Conservation (phyloP, 768 basidiomycete genomes). For the Amanita molliuscula region DNA sequence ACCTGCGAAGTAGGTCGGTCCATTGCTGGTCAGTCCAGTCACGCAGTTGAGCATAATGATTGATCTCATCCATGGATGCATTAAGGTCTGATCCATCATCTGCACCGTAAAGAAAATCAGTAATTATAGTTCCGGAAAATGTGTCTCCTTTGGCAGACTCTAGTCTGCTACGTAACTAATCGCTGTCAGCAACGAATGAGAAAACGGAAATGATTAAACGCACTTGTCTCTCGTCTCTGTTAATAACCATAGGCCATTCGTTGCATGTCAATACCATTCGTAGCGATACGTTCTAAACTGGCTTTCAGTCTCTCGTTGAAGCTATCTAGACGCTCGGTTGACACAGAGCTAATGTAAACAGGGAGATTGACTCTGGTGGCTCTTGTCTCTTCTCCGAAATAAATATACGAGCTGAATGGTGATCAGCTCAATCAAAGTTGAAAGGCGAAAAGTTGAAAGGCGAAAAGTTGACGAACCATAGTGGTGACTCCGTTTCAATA, state of each 20-base stretch:
- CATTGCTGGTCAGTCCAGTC: conserved; percentile 71
- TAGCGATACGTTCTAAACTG: conserved; percentile 58
- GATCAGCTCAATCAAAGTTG: conserved; percentile 4
- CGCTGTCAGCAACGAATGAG: conserved; percentile 4
- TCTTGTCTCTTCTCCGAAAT: conserved; percentile 69
- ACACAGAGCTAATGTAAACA: conserved; percentile 77
- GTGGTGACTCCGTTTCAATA: conserved; percentile 82
- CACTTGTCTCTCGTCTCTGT: conserved; percentile 83
- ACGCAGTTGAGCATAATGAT: conserved; percentile 54
- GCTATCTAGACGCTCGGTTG: conserved; percentile 63
- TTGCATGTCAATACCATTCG: conserved; percentile 80
- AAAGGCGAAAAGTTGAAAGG: background rate
- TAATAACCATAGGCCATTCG: conserved; percentile 81
- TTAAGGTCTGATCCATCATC: conserved; percentile 73
- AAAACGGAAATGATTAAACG: conserved; percentile 4
- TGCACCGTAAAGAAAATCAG: conserved; percentile 80
- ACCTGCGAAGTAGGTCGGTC: conserved; percentile 70
- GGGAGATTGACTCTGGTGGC: conserved; percentile 65
- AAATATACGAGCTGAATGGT: conserved; percentile 63
- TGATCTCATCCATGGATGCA: conserved; percentile 68
- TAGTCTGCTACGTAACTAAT: conserved; percentile 69
- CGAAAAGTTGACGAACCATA: conserved; percentile 45
- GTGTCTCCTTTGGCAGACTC: conserved; percentile 79
- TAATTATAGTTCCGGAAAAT: conserved; percentile 65
- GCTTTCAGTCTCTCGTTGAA: conserved; percentile 60